Evolutionary conservation across 2,329 filamentous ascomycete species (phyloP).

Genomic region (Zymoseptoria brevis): DNA sequence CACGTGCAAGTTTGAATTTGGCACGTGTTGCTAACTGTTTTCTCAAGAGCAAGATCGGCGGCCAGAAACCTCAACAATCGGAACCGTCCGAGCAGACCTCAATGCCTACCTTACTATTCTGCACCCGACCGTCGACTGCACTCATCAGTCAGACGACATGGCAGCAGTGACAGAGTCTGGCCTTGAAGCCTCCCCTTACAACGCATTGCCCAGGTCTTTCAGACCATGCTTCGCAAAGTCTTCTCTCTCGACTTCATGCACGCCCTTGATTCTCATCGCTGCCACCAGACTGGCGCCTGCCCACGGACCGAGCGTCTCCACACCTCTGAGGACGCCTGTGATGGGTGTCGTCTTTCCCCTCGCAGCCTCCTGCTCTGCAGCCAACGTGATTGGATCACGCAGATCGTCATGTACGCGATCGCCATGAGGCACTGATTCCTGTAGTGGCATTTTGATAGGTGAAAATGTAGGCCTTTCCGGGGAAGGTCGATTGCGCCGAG

Average conservation of each 20-base stretch:
- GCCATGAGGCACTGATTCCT: slow-evolving; percentile 17
- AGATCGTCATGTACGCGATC: slow-evolving; percentile 25
- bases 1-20: not conserved
- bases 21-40: not conserved
- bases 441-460: slow-evolving; percentile 19
- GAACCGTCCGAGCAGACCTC: not conserved
- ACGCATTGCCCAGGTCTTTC: not conserved
- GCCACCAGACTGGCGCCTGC: slow-evolving; percentile 63
- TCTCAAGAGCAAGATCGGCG: not conserved
- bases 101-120: not conserved
- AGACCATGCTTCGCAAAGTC: slow-evolving; percentile 61
- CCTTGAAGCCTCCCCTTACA: not conserved
- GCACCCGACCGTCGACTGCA: not conserved
- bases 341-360: slow-evolving; percentile 36
- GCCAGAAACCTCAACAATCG: not conserved
- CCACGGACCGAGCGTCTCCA: slow-evolving; percentile 67
- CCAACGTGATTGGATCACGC: slow-evolving; percentile 45
- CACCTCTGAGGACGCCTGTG: slow-evolving; percentile 54
- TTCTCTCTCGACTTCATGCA: slow-evolving; percentile 64
- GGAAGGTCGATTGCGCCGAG: slow-evolving; percentile 1
- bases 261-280: slow-evolving; percentile 59
- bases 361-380: slow-evolving; percentile 45
- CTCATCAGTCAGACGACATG: too few relatives aligned
- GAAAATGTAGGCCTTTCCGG: slow-evolving; percentile 5
- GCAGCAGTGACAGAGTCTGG: not conserved